Conservation (phyloP, 805 yeast species). For the Phaffomyces antillensis region DNA sequence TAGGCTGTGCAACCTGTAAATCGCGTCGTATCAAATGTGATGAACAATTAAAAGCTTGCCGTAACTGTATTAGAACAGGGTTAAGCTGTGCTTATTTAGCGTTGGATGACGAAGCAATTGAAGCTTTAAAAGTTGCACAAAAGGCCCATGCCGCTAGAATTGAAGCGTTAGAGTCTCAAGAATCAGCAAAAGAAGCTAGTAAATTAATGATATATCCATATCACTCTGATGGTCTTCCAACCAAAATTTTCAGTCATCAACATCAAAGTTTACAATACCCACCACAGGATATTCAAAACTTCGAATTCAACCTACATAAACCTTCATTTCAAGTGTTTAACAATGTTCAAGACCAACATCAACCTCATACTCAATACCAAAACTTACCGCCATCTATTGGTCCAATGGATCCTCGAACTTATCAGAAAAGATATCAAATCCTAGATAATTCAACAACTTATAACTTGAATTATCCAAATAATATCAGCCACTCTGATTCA, state of each 20-base stretch:
- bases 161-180: constrained; percentile 24
- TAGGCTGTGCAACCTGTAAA: constrained; percentile 70
- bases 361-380: background rate
- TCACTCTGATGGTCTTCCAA: constrained; percentile 17
- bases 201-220: constrained; percentile 15
- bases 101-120: constrained; percentile 41
- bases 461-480: too few relatives aligned
- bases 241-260: constrained; percentile 14
- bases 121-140: constrained; percentile 44
- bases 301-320: constrained; percentile 17
- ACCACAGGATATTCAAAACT: constrained; percentile 9
- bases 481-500: background rate
- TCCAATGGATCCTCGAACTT: constrained; percentile 1
- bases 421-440: background rate
- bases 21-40: constrained; percentile 59
- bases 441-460: too few relatives aligned
- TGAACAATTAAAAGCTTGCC: constrained; percentile 53
- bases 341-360: too few relatives aligned
- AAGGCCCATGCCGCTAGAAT: constrained; percentile 30
- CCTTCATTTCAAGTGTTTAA: constrained; percentile 1
- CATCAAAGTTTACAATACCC: constrained; percentile 5
- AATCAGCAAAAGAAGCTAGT: constrained; percentile 14
- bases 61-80: constrained; percentile 43
- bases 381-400: background rate
- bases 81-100: constrained; percentile 42